Evolutionary conservation across 805 yeast genomes (phyloP), one percentile per base, ranked within the genome.

Genomic region (Saccharomycopsis sp.): DNA sequence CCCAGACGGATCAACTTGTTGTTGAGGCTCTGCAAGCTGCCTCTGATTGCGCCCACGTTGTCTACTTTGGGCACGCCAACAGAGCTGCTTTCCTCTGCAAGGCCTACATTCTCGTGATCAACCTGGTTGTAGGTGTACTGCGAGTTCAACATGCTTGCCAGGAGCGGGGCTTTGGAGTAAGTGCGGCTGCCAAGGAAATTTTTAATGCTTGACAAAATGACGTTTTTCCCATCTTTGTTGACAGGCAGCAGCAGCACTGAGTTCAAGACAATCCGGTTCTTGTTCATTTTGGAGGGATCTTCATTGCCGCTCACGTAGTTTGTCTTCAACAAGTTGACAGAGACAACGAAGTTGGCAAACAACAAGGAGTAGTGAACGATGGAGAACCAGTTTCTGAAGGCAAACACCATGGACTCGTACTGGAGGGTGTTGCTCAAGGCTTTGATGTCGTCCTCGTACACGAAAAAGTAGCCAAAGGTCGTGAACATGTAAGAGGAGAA

Each of bases 321-420:
- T 19, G 17, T 23, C 12, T 15, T 15, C 27, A 38, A 17, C 17
- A 38, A 16, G 17, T 31, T 23, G 7, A 38, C 20, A 18, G 32
- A 38, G 9, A 31, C 10, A 16, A 32, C 22, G 20, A 38, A 38
- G 32, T 31, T 34, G 17, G 18, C 12, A 21, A 31, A 16, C n/a
- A 38, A n/a, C 23, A 38, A 25, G 4, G 22, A 13, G 18, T 38
- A 38, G 23, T 38, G 42, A 25, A 38, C 20, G 8, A 38, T 22
- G 20, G 37, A 19, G 13, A 38, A 38, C 42, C 42, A 38, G 13
- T 20, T 29, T 23, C 42, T 21, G 2, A 38, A 26, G 18, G 10
- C 16, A 19, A 23, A 38, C 22, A 38, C 33, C 15, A 22, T 16
- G 19, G 21, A 16, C 8, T 25, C 5, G 26, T 38, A 38, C n/a